Conservation (phyloP, 2,329 filamentous ascomycete genomes). For the Albophoma yamanashiensis region DNA sequence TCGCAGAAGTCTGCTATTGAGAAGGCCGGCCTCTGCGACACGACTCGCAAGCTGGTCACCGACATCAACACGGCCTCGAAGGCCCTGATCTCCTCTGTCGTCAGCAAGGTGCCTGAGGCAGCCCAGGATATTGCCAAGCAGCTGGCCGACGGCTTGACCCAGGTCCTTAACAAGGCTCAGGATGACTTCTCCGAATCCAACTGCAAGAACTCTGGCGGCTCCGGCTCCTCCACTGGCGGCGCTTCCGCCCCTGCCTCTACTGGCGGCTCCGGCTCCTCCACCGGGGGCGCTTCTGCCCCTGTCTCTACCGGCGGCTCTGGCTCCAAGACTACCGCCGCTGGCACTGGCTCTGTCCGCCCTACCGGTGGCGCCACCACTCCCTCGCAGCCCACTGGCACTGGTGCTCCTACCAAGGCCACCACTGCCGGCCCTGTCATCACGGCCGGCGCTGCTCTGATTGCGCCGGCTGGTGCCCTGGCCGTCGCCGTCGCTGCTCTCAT, state of each 20-base stretch:
- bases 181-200: conserved; percentile 15
- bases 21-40: conserved; percentile 16
- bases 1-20: conserved; percentile 15
- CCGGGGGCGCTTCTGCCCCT: not conserved
- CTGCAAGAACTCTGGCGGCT: conserved; percentile 14
- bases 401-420: not conserved
- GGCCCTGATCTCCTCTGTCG: conserved; percentile 17
- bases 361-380: not conserved
- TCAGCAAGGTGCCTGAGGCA: conserved; percentile 16
- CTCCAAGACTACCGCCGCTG: conserved; percentile 1
- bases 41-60: conserved; percentile 12
- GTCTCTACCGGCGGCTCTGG: not conserved
- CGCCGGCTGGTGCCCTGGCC: conserved; percentile 7
- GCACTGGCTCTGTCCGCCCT: not conserved
- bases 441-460: conserved; percentile 7
- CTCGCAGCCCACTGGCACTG: conserved; percentile 3
- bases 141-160: conserved; percentile 13
- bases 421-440: conserved; percentile 3
- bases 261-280: not conserved
- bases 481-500: conserved; percentile 6
- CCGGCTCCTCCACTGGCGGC: not conserved
- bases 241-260: not conserved
- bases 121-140: conserved; percentile 15
- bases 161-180: conserved; percentile 12
- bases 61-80: conserved; percentile 13